phyloP scores from a whole-genome alignment of 441 rosid genomes.

The Jatropha multifida region DNA sequence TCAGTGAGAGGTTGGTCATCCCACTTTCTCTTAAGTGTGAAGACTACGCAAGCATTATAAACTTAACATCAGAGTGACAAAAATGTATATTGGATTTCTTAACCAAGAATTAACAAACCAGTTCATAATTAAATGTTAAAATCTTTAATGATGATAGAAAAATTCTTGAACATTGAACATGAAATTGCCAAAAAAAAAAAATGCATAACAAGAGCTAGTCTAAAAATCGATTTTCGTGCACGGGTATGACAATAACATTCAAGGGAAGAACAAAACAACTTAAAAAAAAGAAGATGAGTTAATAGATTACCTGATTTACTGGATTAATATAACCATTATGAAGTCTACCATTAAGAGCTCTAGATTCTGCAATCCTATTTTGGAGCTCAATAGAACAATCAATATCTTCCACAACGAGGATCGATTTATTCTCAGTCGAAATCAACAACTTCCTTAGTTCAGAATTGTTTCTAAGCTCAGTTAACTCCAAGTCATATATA shows the following conservation, averaged over 20 bases:
- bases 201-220: too few relatives aligned
- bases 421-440: slow-evolving; percentile 41
- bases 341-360: background rate
- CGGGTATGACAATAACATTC: too few relatives aligned
- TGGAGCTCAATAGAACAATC: slow-evolving; percentile 43
- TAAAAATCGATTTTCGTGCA: too few relatives aligned
- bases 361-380: slow-evolving; percentile 23
- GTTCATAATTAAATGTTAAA: too few relatives aligned
- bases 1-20: background rate
- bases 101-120: too few relatives aligned
- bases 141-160: too few relatives aligned
- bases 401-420: slow-evolving; percentile 49
- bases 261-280: background rate
- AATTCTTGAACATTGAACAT: too few relatives aligned
- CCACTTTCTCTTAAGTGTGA: background rate
- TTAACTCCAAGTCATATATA: slow-evolving; percentile 60
- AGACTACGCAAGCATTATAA: background rate
- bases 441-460: slow-evolving; percentile 37
- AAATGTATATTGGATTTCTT: too few relatives aligned
- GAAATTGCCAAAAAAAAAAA: too few relatives aligned
- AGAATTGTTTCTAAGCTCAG: slow-evolving; percentile 21
- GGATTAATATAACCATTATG: background rate
- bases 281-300: background rate
- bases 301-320: slow-evolving; percentile 9
- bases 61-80: too few relatives aligned